Evolutionary conservation across 345 rosid genomes (phyloP), one percentile per base, ranked within the genome.

Genomic region (Linum usitatissimum): DNA sequence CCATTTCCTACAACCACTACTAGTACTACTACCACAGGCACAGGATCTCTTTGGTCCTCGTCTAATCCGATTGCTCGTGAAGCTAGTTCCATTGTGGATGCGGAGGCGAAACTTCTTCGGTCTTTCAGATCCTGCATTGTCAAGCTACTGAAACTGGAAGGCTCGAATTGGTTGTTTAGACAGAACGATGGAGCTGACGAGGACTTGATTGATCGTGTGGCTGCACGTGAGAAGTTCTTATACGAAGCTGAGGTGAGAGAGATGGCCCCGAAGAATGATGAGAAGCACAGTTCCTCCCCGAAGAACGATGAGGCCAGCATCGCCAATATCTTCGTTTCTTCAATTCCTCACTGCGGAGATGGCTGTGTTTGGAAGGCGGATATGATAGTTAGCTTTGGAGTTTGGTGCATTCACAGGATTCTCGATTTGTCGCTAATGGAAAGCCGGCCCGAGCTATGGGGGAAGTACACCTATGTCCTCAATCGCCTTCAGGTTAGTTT

Each of bases 381-480:
- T 71, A 68, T 94, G 72, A 71, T 90, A 12, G 75, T 79, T 65
- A 94, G 99, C 79, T 94, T 94, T 70, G 99, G 99, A 38, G 90
- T 94, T 8, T 94, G 99, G 99, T 88, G 99, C 77, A 86, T 94
- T 39, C 97, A 86, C 73, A 84, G 92, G 61, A 73, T 94, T 68
- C 97, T 94, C 57, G 85, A 80, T 71, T 71, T 94, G 74, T 94
- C 97, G 18, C 81, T 86, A 64, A 78, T 88, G 97, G 99, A 94
- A 78, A 90, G 99, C 76, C 81, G 99, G 51, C 99, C 97, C n/a
- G 97, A 90, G 73, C 77, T 94, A 30, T 94, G 99, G 99, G 99
- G 99, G 62, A 94, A 88, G 70, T 88, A 94, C 64, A 94, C 99
- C 68, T 94, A 80, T 42, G 97, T 88, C 39, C 85, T 94, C 53